A percentile compares a stretch with the other conserved stretches of the same genome.
Evolutionary conservation across 164 flowering plant species (phyloP).

Genomic region (Liriodendron chinense): DNA sequence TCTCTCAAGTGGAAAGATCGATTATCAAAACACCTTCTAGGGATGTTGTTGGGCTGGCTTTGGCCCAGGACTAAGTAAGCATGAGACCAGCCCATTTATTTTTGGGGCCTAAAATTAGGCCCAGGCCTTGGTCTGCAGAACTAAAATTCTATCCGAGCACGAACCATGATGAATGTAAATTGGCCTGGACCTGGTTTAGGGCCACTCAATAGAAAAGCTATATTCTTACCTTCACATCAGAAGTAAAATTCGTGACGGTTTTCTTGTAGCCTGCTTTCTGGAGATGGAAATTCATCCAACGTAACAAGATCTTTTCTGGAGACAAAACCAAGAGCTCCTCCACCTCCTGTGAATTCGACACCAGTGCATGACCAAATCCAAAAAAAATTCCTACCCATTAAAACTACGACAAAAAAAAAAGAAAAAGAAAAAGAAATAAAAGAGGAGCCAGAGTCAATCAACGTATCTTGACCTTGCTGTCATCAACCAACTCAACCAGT

Average conservation of each 20-base stretch:
- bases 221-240: slow-evolving; percentile 73
- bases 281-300: slow-evolving; percentile 95
- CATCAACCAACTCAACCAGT: slow-evolving; percentile 81
- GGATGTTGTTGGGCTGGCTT: no score
- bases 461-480: slow-evolving; percentile 42
- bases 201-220: not conserved
- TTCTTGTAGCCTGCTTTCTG: slow-evolving; percentile 77
- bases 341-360: slow-evolving; percentile 55
- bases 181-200: not conserved
- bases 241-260: slow-evolving; percentile 67
- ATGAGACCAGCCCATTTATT: not conserved
- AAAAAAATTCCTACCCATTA: not conserved
- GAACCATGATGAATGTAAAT: not conserved
- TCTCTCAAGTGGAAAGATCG: no score
- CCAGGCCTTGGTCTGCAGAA: no score
- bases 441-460: not conserved
- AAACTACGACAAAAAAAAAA: not conserved
- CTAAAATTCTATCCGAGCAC: not conserved
- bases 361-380: not conserved
- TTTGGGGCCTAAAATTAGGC: not conserved
- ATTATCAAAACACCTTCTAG: no score
- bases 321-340: slow-evolving; percentile 82
- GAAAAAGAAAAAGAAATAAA: not conserved
- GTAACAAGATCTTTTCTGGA: slow-evolving; percentile 77
- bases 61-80: not conserved